These are phyloP conservation scores for Suillus spraguei DNA, from an alignment of 768 basidiomycete species.

Conservation along the genomic window DNA sequence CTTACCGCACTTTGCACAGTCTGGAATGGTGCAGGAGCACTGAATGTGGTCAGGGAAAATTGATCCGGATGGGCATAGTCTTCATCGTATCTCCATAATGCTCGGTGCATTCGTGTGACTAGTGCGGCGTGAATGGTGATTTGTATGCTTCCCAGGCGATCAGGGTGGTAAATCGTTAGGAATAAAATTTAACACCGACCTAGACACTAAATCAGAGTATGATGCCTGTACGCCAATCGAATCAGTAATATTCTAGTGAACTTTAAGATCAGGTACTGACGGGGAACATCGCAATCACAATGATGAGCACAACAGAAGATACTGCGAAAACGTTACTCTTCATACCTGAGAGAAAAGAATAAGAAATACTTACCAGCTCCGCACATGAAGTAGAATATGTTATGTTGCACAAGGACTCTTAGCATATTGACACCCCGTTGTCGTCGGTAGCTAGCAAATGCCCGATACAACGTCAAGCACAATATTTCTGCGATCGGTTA, in stretches of 20 bases:
- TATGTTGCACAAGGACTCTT: not conserved
- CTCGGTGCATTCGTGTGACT: constrained; percentile 3
- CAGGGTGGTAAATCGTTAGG: not conserved
- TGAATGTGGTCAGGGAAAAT: constrained; percentile 3
- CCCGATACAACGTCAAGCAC: constrained; percentile 2
- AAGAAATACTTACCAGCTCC: not conserved
- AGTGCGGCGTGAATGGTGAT: not conserved
- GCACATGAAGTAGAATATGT: not conserved
- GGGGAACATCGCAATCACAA: not conserved
- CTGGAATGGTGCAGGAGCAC: not conserved
- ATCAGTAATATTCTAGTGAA: not conserved
- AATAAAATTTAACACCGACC: not conserved
- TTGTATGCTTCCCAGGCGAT: not conserved
- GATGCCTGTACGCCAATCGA: not conserved
- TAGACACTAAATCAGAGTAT: constrained; percentile 2
- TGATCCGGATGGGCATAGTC: not conserved
- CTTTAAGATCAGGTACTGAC: not conserved
- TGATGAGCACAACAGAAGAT: not conserved
- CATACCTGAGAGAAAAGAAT: not conserved
- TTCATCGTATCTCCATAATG: not conserved
- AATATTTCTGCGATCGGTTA: not conserved
- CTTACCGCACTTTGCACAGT: not conserved
- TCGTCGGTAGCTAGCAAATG: not conserved
- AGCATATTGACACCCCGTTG: not conserved
- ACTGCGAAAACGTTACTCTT: not conserved